These are phyloP conservation scores for Saccharomyces hybrid DNA, from an alignment of 1,139 yeast genomes.

Conservation along the genomic window DNA sequence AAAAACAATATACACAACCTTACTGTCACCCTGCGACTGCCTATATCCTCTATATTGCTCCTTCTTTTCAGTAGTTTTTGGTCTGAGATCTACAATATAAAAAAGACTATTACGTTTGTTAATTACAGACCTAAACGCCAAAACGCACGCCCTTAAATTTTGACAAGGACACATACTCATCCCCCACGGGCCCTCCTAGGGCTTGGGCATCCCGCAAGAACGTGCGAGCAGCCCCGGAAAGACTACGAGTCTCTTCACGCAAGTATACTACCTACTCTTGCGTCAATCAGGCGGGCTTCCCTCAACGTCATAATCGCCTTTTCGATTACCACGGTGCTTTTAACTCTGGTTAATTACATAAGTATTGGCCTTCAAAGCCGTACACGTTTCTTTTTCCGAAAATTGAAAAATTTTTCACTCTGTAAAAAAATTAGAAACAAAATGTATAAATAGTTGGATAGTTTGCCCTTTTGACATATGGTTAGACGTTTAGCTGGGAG, in stretches of 20 bases:
- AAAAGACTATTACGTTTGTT: background rate
- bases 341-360: background rate
- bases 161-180: background rate
- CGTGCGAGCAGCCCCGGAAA: background rate
- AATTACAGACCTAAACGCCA: background rate
- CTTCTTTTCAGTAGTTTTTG: background rate
- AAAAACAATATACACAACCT: background rate
- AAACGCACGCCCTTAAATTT: background rate
- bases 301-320: background rate
- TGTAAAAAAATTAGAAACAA: background rate
- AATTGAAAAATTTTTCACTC: background rate
- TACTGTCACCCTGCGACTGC: background rate
- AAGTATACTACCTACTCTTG: background rate
- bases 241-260: background rate
- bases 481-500: background rate
- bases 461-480: background rate
- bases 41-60: background rate
- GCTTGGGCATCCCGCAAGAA: background rate
- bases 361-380: background rate
- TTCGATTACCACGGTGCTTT: background rate
- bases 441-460: background rate
- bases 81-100: background rate
- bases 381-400: background rate
- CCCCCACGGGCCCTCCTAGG: background rate
- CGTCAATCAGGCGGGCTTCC: background rate